Base-by-base conservation (phyloP, 306 rosid genomes). In the Trifolium pratense region DNA sequence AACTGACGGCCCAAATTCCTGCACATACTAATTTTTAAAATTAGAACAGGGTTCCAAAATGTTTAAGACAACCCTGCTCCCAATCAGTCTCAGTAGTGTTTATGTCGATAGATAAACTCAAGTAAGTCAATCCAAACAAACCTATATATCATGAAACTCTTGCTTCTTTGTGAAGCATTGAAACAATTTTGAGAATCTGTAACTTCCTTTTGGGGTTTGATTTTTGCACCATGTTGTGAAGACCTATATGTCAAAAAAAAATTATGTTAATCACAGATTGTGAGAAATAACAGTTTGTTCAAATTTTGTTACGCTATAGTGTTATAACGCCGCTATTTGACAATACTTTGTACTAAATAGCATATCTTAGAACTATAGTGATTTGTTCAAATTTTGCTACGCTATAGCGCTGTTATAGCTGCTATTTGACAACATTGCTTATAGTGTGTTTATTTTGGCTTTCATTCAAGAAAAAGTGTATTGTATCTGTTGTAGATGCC, bases 221-320 rank as follows among this genome's bases (percentile, higher is more conserved):
- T 66, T 70, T 84, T 55, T 74, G 67, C 17, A 67, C 29, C 34
- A 29, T 57, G 68, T 61, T 75, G n/a, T 66, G 56, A 71, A 71
- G 52, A 43, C 37, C 70, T 36, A 23, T 29, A 40, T 39, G 45
- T 52, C 66, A 46, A 53, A 20, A 74, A 74, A 61, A 59, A 56
- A 43, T 64, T 18, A 62, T 56, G 34, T 55, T 31, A 21, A 52
- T 9, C 7, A 26, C 12, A 4, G 60, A 53, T 20, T 3, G 14
- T 0, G n/a, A 2, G 25, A 25, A 25, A 5, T 57, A 13, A 13
- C 3, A 1, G 7, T 18, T 9, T 57, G 5, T 25, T 57, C 29
- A 14, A 23, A 25, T 57, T 57, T 1, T 26, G 34, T 4, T 55
- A 20, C 1, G 7, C 60, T 53, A 9, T 5, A 18, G 25, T 53